Base-by-base conservation (phyloP, 768 basidiomycete genomes). In the Russula sp. region DNA sequence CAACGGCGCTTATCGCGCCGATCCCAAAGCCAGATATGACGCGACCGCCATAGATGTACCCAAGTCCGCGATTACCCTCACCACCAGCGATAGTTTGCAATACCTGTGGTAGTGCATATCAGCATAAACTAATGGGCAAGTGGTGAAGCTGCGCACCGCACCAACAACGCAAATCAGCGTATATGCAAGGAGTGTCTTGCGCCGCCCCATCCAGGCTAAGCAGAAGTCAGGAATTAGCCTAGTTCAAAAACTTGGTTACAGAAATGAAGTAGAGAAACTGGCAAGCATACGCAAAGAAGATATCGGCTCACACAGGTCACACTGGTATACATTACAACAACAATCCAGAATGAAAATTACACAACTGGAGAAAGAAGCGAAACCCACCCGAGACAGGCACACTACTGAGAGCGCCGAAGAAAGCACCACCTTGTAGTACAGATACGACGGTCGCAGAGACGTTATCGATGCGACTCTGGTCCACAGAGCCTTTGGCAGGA, bases 401-500 rank as follows among this genome's bases (percentile, higher is more conserved):
- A 66, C 85, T 86, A 10, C 81, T 80, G 6, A 95, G 72, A 14
- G 91, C 89, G 61, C 92, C 93, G 70, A 94, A 94, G 80, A 94
- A 93, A 0, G 90, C 89, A 11, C 91, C 91, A 4, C 85, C 89
- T 71, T 94, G 92, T 10, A 94, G 79, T 4, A 94, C 89, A 3
- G 92, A 90, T 18, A 94, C 93, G 48, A 95, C 86, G 66, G 89
- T 91, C 48, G 88, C 87, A 0, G 86, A 86, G n/a, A 93, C 77
- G 4, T 78, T 75, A 60, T 87, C 80, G 20, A 73, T 67, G 42
- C 76, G 73, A 27, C 64, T 65, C 22, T 70, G 69, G 71, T 85
- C 73, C 47, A 73, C 71, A 1, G 68, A 69, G 27, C 83, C 83
- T 58, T 82, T 72, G 1, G 75, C 57, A 40, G 80, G 76, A 55